Evolutionary conservation across 2,329 filamentous ascomycete genomes (phyloP).

Genomic region (Penicillium nordicum): DNA sequence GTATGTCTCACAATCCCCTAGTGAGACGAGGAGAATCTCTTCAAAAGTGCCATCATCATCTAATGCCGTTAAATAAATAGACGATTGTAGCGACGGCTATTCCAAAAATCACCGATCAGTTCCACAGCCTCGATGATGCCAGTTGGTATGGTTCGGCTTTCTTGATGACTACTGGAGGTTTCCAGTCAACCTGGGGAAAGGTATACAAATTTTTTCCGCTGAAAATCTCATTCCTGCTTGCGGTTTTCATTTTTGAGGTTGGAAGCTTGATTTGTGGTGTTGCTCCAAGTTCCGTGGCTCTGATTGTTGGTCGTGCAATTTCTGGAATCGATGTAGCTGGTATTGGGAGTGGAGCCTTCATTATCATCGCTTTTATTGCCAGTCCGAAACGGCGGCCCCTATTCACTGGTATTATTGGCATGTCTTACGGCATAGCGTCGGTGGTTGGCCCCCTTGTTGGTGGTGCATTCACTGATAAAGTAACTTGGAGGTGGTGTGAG

Average conservation of each 20-base stretch:
- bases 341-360: slow-evolving; percentile 28
- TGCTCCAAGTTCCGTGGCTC: slow-evolving; percentile 30
- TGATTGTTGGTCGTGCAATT: slow-evolving; percentile 43
- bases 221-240: slow-evolving; percentile 34
- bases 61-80: neutral
- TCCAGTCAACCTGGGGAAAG: slow-evolving; percentile 35
- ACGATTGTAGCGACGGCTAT: slow-evolving; percentile 13
- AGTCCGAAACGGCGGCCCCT: neutral
- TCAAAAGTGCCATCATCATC: neutral
- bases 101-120: slow-evolving; percentile 9
- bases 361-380: slow-evolving; percentile 24
- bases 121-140: slow-evolving; percentile 28
- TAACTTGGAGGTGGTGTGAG: neutral
- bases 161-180: slow-evolving; percentile 34
- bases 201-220: slow-evolving; percentile 31
- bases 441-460: slow-evolving; percentile 50
- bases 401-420: slow-evolving; percentile 47
- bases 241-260: slow-evolving; percentile 44
- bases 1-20: neutral
- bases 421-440: slow-evolving; percentile 49
- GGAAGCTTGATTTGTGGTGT: slow-evolving; percentile 43
- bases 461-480: slow-evolving; percentile 19
- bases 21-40: neutral
- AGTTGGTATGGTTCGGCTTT: slow-evolving; percentile 40
- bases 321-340: slow-evolving; percentile 37